Evolutionary conservation across 805 yeast genomes (phyloP).

Genomic region (Wickerhamomyces chambardii): DNA sequence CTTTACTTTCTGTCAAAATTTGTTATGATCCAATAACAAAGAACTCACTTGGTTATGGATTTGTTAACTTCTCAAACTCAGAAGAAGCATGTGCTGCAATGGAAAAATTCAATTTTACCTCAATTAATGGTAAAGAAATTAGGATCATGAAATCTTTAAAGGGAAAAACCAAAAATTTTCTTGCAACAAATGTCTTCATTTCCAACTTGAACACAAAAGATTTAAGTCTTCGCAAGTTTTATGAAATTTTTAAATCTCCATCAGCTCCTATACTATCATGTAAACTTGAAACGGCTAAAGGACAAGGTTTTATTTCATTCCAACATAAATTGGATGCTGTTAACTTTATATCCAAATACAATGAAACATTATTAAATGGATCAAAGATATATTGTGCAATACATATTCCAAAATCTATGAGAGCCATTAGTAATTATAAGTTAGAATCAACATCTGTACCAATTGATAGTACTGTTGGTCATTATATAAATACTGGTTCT

Average conservation of each 20-base stretch:
- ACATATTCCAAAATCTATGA: slow-evolving; percentile 24
- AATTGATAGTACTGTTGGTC: no score
- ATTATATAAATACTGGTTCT: no score
- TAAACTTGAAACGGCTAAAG: slow-evolving; percentile 26
- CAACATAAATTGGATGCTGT: slow-evolving; percentile 23
- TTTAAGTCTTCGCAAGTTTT: slow-evolving; percentile 35
- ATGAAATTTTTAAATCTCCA: slow-evolving; percentile 37
- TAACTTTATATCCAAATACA: slow-evolving; percentile 21
- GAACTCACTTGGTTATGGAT: slow-evolving; percentile 63
- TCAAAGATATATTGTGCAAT: slow-evolving; percentile 26
- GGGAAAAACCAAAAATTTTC: slow-evolving; percentile 26
- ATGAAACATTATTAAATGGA: slow-evolving; percentile 21
- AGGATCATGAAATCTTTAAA: slow-evolving; percentile 49
- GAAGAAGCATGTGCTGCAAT: slow-evolving; percentile 47
- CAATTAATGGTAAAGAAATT: slow-evolving; percentile 31
- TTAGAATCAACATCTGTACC: no score
- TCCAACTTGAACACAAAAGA: slow-evolving; percentile 26
- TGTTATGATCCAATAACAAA: slow-evolving; percentile 46
- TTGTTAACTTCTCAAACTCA: slow-evolving; percentile 47
- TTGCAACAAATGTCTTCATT: slow-evolving; percentile 43
- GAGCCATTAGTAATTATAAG: no score
- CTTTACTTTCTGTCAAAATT: slow-evolving; percentile 50
- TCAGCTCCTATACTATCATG: slow-evolving; percentile 37
- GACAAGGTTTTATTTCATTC: slow-evolving; percentile 32
- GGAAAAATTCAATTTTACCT: slow-evolving; percentile 44